Percentiles rank a stretch among this genome's conserved stretches.
phyloP scores from a whole-genome alignment of 345 rosid species.

The Salix arbutifolia region DNA sequence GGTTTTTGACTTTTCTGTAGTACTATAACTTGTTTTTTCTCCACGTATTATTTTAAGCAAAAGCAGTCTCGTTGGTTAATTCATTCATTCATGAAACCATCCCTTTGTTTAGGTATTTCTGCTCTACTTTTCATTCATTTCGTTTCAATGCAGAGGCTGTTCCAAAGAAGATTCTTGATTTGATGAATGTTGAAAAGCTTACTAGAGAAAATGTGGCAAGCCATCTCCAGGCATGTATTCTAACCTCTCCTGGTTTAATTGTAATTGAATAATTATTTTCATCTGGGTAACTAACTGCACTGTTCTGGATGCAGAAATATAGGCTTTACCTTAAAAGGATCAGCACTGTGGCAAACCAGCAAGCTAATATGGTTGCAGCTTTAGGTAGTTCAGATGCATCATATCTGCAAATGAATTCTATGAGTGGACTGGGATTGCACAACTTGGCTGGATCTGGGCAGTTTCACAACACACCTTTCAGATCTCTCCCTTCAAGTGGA shows the following conservation, averaged over 20 bases:
- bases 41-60: neutral
- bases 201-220: constrained; percentile 37
- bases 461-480: constrained; percentile 45
- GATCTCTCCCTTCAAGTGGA: constrained; percentile 54
- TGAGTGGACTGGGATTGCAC: constrained; percentile 49
- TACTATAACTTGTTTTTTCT: neutral
- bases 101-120: neutral
- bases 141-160: constrained; percentile 30
- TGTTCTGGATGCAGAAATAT: constrained; percentile 53
- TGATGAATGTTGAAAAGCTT: constrained; percentile 36
- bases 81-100: neutral
- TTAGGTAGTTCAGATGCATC: constrained; percentile 50
- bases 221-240: constrained; percentile 28
- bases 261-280: neutral
- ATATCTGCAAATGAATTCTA: constrained; percentile 52
- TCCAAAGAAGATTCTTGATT: constrained; percentile 33
- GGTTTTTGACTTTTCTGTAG: neutral
- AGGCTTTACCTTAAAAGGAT: constrained; percentile 73
- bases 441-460: constrained; percentile 45
- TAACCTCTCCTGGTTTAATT: neutral
- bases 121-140: neutral
- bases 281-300: constrained; percentile 18
- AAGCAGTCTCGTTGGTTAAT: neutral
- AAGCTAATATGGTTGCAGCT: constrained; percentile 57
- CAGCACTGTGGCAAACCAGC: constrained; percentile 59